phyloP scores from a whole-genome alignment of 176 grass and related monocot species.

The Canna indica region DNA sequence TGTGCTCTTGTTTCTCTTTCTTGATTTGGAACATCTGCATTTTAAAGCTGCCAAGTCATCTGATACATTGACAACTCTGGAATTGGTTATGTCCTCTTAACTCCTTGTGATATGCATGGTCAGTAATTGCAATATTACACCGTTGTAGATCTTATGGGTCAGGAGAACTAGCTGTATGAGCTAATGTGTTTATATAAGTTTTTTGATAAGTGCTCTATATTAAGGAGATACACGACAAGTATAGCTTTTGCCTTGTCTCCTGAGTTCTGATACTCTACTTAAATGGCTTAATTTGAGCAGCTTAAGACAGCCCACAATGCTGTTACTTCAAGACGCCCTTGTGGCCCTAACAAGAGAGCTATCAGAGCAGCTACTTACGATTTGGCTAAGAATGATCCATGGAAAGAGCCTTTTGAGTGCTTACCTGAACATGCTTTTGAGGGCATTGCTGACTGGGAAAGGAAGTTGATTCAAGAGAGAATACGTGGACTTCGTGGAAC shows the following conservation, averaged over 20 bases:
- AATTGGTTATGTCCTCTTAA: too few relatives aligned
- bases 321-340: slow-evolving; percentile 58
- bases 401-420: slow-evolving; percentile 70
- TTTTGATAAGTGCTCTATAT: not conserved
- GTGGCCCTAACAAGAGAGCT: slow-evolving; percentile 64
- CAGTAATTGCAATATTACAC: not conserved
- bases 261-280: not conserved
- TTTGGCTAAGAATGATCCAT: slow-evolving; percentile 69
- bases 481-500: slow-evolving; percentile 36
- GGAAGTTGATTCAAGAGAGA: slow-evolving; percentile 49
- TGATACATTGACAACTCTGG: too few relatives aligned
- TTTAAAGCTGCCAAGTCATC: too few relatives aligned
- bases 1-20: not conserved
- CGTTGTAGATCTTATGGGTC: not conserved
- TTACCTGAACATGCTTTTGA: slow-evolving; percentile 64
- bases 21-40: not conserved
- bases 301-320: slow-evolving; percentile 55
- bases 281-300: slow-evolving; percentile 25
- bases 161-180: not conserved
- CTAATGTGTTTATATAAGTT: not conserved
- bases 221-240: not conserved
- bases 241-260: not conserved
- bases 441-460: slow-evolving; percentile 50
- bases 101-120: not conserved
- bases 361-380: slow-evolving; percentile 62